phyloP scores from a whole-genome alignment of 257 asterid species.

The Solanum pennellii region DNA sequence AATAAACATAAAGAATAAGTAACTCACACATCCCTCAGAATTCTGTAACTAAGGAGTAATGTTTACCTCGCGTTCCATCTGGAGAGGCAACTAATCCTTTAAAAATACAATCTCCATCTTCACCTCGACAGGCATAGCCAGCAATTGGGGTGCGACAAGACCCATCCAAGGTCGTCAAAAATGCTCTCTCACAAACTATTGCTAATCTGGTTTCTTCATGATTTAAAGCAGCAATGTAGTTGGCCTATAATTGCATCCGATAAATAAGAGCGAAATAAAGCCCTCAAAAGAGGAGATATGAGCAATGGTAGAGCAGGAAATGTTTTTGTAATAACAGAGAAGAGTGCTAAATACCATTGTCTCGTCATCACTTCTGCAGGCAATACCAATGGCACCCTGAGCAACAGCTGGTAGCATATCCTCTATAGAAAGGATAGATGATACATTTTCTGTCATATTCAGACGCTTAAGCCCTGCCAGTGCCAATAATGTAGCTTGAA shows the following conservation, averaged over 20 bases:
- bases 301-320: neutral
- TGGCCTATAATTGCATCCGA: slow-evolving; percentile 34
- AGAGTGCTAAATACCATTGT: slow-evolving; percentile 48
- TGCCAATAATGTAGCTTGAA: slow-evolving; percentile 87
- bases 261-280: neutral
- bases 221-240: slow-evolving; percentile 64
- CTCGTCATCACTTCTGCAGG: slow-evolving; percentile 73
- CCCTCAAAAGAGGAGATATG: neutral
- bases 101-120: slow-evolving; percentile 66
- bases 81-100: slow-evolving; percentile 89
- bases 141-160: slow-evolving; percentile 96
- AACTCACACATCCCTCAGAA: neutral
- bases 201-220: slow-evolving; percentile 97
- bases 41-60: neutral
- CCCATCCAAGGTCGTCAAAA: slow-evolving; percentile 69
- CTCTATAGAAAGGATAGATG: slow-evolving; percentile 65
- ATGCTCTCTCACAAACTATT: slow-evolving; percentile 81
- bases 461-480: slow-evolving; percentile 89
- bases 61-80: slow-evolving; percentile 71
- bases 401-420: slow-evolving; percentile 99
- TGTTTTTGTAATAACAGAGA: neutral
- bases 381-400: slow-evolving; percentile 96
- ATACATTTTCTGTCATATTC: slow-evolving; percentile 69
- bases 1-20: neutral
- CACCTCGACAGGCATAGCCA: slow-evolving; percentile 67